Percentiles rank a stretch among this genome's conserved stretches.
Evolutionary conservation across 164 flowering plant genomes (phyloP).

Genomic region (Nymphaea thermarum): DNA sequence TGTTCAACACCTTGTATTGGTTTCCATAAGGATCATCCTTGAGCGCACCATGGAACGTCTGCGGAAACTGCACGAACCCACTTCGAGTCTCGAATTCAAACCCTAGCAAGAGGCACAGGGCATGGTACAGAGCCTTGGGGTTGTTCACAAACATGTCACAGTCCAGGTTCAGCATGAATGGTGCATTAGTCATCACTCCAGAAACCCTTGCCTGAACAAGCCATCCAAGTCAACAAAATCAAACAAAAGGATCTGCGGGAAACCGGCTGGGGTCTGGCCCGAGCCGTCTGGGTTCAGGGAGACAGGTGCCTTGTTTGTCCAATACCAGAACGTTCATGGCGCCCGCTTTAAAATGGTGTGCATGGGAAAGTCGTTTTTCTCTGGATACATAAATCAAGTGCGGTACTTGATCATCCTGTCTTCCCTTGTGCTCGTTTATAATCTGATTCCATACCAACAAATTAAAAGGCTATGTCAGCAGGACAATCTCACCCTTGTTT

Average conservation of each 20-base stretch:
- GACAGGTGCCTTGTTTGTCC: background rate
- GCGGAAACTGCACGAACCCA: conserved; percentile 48
- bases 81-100: conserved; percentile 14
- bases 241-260: background rate
- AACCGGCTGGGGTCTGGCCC: background rate
- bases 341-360: conserved; percentile 61
- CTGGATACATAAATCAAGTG: conserved; percentile 46
- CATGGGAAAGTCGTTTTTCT: conserved; percentile 47
- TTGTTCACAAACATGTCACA: conserved; percentile 64
- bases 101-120: conserved; percentile 44
- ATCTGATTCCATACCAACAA: conserved; percentile 14
- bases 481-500: too few relatives aligned
- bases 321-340: conserved; percentile 64
- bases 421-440: conserved; percentile 38
- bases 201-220: conserved; percentile 42
- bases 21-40: conserved; percentile 46
- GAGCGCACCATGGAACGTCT: conserved; percentile 26
- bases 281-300: background rate
- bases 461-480: too few relatives aligned
- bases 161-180: conserved; percentile 58
- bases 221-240: background rate
- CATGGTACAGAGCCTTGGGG: conserved; percentile 31
- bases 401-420: conserved; percentile 27
- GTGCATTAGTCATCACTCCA: conserved; percentile 64
- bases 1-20: conserved; percentile 5